A percentile compares a stretch with the other conserved stretches of the same genome.
Conservation (phyloP, 2,329 filamentous ascomycete species). For the Xylariaceae sp. region DNA sequence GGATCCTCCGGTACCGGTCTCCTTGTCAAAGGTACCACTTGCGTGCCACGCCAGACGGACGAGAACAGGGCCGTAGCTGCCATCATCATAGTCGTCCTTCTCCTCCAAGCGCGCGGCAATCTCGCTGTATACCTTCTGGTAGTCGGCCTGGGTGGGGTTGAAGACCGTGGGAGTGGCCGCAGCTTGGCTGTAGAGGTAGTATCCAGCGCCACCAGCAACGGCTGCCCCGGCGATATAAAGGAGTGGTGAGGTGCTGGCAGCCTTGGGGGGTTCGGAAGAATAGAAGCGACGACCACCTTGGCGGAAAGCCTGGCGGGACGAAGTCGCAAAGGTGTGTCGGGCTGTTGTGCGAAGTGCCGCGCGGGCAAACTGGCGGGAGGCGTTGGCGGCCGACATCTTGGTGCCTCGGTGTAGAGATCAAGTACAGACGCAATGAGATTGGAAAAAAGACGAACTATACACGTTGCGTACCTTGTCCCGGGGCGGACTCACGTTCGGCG, state of each 20-base stretch:
- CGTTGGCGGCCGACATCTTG: conserved; percentile 44
- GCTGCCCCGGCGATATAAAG: conserved; percentile 58
- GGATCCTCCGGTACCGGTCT: conserved; percentile 83
- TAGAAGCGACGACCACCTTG: conserved; percentile 74
- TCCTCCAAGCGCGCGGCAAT: conserved; percentile 78
- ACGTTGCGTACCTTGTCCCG: too few relatives aligned
- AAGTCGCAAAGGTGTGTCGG: conserved; percentile 56
- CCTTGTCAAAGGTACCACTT: conserved; percentile 86
- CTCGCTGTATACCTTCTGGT: conserved; percentile 91
- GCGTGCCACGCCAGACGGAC: conserved; percentile 91
- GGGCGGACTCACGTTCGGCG: too few relatives aligned
- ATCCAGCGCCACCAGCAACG: conserved; percentile 60
- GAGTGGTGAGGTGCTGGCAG: conserved; percentile 44
- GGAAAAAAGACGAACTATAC: not conserved
- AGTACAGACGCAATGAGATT: not conserved
- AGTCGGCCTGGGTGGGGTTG: conserved; percentile 77
- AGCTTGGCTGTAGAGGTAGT: conserved; percentile 59
- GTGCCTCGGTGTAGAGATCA: not conserved
- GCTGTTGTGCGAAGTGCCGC: conserved; percentile 56
- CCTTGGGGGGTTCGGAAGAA: conserved; percentile 62
- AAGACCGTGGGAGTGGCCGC: conserved; percentile 55
- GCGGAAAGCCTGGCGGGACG: conserved; percentile 66
- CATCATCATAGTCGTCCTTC: conserved; percentile 93
- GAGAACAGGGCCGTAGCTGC: conserved; percentile 89
- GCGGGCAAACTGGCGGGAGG: conserved; percentile 51